Evolutionary conservation across 345 rosid species (phyloP), one percentile per base, ranked within the genome.

Genomic region (Erodium maritimum): DNA sequence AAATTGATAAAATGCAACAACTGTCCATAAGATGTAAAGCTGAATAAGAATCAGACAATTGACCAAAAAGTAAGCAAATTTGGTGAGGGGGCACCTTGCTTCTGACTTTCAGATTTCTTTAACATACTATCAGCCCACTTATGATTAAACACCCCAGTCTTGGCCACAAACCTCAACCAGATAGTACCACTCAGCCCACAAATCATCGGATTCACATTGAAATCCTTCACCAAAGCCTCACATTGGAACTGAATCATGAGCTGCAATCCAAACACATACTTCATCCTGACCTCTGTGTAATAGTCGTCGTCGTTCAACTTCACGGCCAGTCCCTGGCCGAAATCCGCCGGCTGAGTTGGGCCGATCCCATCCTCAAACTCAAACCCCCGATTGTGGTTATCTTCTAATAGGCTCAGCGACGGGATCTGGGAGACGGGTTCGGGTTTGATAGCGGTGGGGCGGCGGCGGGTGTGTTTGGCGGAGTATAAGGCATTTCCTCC

Each of bases 241-340:
- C 91, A 87, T 52, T 91, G 95, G 61, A 66, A 69, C 67, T 80
- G 82, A 63, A 90, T 51, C 84, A 85, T 83, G 75, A 78, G 60
- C 66, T 80, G 77, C 75, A 90, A 21, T 21, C 91, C 88, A 75
- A 77, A 65, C 51, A 82, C 83, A 64, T 87, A 87, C 73, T 86
- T 73, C 54, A 77, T 75, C 79, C 88, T 87, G 17, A 79, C 71
- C 73, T 87, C 94, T 5, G 59, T 58, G 63, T 79, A 82, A 65
- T 74, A 90, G 54, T 80, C 85, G 67, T 83, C 85, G 29, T 72
- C 72, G 5, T 68, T 67, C 61, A 77, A 53, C 7, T n/a, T 21
- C 57, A 60, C 8, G n/a, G 66, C 13, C 21, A 54, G 55, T 17
- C 24, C 60, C 19, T 67, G 51, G 16, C 74, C 86, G 24, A 83